phyloP scores from a whole-genome alignment of 225 moss, liverwort and hornwort genomes.

The Ulota crispa region DNA sequence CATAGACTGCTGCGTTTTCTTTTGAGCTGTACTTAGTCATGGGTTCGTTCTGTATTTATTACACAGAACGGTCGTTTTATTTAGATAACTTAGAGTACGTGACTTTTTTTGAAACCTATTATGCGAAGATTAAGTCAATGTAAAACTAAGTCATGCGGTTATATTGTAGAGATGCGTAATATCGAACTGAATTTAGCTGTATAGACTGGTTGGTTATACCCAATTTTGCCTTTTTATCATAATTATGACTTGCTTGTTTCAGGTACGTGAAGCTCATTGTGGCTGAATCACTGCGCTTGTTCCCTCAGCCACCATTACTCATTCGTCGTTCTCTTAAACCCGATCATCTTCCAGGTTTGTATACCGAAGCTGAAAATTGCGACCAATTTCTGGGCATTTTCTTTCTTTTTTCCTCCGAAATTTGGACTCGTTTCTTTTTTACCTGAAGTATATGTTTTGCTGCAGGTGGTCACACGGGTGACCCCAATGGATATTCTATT shows the following conservation, averaged over 20 bases:
- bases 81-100: background rate
- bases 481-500: slow-evolving; percentile 72
- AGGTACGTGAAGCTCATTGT: slow-evolving; percentile 84
- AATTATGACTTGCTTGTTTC: slow-evolving; percentile 17
- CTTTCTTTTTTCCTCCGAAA: background rate
- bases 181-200: background rate
- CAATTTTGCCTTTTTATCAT: background rate
- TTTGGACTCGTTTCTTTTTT: slow-evolving; percentile 2
- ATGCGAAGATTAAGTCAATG: background rate
- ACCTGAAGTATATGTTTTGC: background rate
- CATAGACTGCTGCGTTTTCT: background rate
- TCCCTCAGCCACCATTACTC: slow-evolving; percentile 96
- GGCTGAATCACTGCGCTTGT: slow-evolving; percentile 89
- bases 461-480: slow-evolving; percentile 88
- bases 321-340: slow-evolving; percentile 85
- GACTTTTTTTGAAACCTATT: background rate
- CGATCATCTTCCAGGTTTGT: slow-evolving; percentile 84
- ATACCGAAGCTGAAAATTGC: background rate
- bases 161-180: background rate
- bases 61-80: background rate
- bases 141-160: background rate
- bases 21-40: background rate
- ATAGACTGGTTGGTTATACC: background rate
- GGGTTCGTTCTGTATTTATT: background rate
- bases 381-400: background rate